Evolutionary conservation across 805 yeast species (phyloP).

Genomic region (Ogataea paradorogensis): DNA sequence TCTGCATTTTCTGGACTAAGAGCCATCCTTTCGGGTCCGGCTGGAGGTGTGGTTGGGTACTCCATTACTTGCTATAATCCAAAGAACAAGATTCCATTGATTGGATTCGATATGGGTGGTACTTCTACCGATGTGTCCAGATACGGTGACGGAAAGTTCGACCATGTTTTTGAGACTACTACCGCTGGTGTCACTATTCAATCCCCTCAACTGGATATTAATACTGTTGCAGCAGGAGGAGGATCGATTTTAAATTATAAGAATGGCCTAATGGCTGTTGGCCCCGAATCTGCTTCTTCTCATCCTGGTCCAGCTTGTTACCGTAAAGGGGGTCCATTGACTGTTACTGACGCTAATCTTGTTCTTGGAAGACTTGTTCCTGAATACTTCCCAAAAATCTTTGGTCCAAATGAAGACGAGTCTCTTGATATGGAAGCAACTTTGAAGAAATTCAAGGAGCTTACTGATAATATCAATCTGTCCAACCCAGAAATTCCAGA

Average conservation of each 20-base stretch:
- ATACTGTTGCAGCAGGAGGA: slow-evolving; percentile 40
- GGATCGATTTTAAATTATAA: slow-evolving; percentile 64
- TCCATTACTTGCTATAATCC: slow-evolving; percentile 73
- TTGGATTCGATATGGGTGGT: slow-evolving; percentile 91
- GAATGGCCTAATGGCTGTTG: slow-evolving; percentile 70
- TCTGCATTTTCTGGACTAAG: slow-evolving; percentile 78
- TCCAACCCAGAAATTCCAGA: slow-evolving; percentile 40
- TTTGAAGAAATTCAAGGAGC: slow-evolving; percentile 44
- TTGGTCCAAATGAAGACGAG: slow-evolving; percentile 74
- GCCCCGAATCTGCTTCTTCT: slow-evolving; percentile 81
- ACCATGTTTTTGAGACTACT: slow-evolving; percentile 80
- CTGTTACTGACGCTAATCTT: slow-evolving; percentile 80
- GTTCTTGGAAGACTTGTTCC: slow-evolving; percentile 67
- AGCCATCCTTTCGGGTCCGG: slow-evolving; percentile 93
- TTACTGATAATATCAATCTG: slow-evolving; percentile 56
- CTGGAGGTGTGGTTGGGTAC: slow-evolving; percentile 96
- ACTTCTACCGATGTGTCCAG: slow-evolving; percentile 85
- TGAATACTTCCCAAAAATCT: slow-evolving; percentile 71
- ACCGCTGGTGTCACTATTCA: slow-evolving; percentile 83
- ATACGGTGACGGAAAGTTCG: slow-evolving; percentile 61
- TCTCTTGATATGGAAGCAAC: slow-evolving; percentile 58
- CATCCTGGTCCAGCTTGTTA: slow-evolving; percentile 89
- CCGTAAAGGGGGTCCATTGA: slow-evolving; percentile 75
- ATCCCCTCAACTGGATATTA: slow-evolving; percentile 79
- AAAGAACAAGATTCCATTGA: slow-evolving; percentile 54